These are phyloP conservation scores for Debaryomyces fabryi DNA, from an alignment of 1,139 yeast genomes.

Conservation along the genomic window DNA sequence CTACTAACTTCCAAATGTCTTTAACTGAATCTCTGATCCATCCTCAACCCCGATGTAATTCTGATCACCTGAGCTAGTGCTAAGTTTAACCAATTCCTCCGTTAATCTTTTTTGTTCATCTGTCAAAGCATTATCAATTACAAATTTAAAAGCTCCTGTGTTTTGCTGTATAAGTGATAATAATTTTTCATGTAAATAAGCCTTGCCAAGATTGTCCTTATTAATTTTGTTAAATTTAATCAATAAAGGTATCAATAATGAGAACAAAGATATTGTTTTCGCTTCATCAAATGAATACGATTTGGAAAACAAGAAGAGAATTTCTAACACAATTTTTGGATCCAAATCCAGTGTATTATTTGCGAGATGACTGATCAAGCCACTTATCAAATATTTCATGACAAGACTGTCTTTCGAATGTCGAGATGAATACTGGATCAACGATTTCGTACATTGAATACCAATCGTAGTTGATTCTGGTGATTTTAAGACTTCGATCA, in stretches of 20 bases:
- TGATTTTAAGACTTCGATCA: constrained; percentile 37
- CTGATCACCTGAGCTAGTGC: constrained; percentile 6
- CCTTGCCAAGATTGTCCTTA: constrained; percentile 25
- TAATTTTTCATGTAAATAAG: constrained; percentile 54
- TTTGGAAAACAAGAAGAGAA: constrained; percentile 52
- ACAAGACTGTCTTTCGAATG: constrained; percentile 26
- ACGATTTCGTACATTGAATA: constrained; percentile 59
- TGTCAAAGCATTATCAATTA: constrained; percentile 41
- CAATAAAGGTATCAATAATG: constrained; percentile 54
- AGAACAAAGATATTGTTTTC: constrained; percentile 35
- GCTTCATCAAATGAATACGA: constrained; percentile 29
- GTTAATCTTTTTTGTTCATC: constrained; percentile 40
- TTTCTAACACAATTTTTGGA: constrained; percentile 54
- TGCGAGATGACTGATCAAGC: constrained; percentile 27
- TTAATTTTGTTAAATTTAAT: constrained; percentile 32
- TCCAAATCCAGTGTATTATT: constrained; percentile 19
- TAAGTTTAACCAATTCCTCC: constrained; percentile 43
- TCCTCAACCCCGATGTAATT: constrained; percentile 15
- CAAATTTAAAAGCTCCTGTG: constrained; percentile 56
- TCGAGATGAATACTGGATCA: constrained; percentile 46
- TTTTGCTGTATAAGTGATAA: constrained; percentile 52
- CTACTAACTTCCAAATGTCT: constrained; percentile 30
- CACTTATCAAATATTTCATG: constrained; percentile 35
- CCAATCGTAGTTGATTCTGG: constrained; percentile 45
- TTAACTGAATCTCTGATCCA: constrained; percentile 35